Evolutionary conservation across 352 stramenopile genomes (phyloP), one percentile per base, ranked within the genome.

Genomic region (Phytophthora litchii): DNA sequence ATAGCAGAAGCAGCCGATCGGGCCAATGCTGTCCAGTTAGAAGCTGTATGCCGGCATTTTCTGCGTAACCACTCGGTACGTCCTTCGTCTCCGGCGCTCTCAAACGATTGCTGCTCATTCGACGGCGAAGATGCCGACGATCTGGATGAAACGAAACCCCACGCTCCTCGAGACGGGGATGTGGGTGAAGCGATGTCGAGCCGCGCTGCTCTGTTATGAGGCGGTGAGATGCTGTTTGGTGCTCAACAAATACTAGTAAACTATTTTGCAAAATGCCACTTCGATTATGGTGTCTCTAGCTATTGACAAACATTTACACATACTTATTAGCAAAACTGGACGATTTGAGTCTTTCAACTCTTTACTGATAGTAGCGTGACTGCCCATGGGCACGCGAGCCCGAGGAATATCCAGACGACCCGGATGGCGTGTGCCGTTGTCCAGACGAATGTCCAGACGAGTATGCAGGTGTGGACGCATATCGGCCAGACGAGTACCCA

Each of bases 41-140:
- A 94, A 42, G 79, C 77, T 21, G 92, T 98, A 47, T 98, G 95
- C 61, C 76, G 84, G 50, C 95, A 98, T 64, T 98, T 95, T 68
- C 54, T 91, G 21, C 86, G 94, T 37, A 98, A 98, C 56, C 73
- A 91, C 43, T 48, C 54, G 64, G 38, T 70, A 60, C 34, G 29
- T 21, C 32, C 25, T 14, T 16, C 35, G 11, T 56, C 57, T 40
- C 32, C 41, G 21, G 42, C 8, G 14, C 13, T 27, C 13, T 63
- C 50, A 1, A 62, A 37, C 34, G 54, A 51, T 10, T 54, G 53
- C 37, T 50, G 60, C 42, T 64, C 41, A 13, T 62, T 74, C 29
- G 31, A 70, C 19, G 60, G 50, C 34, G 23, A 48, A 20, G 47
- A 66, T 7, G 54, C 60, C 4, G 41, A 65, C 8, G 34, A 49